phyloP scores from a whole-genome alignment of 2,329 filamentous ascomycete genomes.

The Ascochyta pisi region DNA sequence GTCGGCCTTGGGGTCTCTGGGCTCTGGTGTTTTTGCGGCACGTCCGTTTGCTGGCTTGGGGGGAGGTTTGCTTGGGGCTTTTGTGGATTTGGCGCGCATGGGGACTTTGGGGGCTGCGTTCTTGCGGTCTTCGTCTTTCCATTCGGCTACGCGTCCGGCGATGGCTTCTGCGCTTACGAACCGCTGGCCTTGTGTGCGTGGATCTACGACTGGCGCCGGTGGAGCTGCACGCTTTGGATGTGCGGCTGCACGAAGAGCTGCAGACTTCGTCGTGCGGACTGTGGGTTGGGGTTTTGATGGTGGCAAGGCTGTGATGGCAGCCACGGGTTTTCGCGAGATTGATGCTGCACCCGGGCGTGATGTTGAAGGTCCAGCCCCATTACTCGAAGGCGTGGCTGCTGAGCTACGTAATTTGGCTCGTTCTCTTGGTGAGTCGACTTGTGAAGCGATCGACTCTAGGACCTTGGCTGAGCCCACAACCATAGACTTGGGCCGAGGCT shows the following conservation, averaged over 20 bases:
- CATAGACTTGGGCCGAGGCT: conserved; percentile 17
- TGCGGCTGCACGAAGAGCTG: not conserved
- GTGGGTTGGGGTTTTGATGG: not conserved
- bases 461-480: conserved; percentile 9
- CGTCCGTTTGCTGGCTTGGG: not conserved
- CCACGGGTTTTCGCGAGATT: not conserved
- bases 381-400: not conserved
- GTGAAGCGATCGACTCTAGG: conserved; percentile 5
- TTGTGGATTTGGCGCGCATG: not conserved
- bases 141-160: conserved; percentile 20
- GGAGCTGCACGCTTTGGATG: not conserved
- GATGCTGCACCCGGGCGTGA: conserved; percentile 1
- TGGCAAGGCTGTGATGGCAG: not conserved
- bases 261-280: conserved; percentile 1
- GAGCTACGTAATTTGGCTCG: conserved; percentile 9
- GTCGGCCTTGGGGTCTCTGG: not conserved
- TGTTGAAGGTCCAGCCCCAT: not conserved
- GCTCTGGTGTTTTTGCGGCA: not conserved
- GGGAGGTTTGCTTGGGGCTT: conserved; percentile 5
- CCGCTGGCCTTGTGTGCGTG: not conserved
- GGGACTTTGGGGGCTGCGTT: not conserved
- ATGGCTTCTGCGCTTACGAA: conserved; percentile 25
- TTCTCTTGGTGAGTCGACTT: conserved; percentile 9
- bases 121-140: conserved; percentile 20
- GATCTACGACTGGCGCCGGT: not conserved